Conservation (phyloP, 129 eudicot species). For the Escallonia herrerae region DNA sequence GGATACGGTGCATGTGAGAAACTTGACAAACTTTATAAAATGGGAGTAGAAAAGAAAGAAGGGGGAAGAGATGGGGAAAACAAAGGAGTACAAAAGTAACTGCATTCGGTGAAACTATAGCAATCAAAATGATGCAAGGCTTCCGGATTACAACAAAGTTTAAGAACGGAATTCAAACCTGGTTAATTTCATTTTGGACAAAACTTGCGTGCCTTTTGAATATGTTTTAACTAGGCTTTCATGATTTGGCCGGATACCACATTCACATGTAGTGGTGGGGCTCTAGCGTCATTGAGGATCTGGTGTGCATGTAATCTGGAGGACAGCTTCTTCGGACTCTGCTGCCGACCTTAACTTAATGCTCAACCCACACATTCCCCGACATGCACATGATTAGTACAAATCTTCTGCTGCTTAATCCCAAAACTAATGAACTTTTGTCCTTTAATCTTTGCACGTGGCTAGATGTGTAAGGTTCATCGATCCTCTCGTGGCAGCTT, state of each 20-base stretch:
- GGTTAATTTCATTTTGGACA: too few relatives aligned
- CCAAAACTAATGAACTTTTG: neutral
- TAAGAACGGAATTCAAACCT: too few relatives aligned
- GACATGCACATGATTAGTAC: conserved; percentile 2
- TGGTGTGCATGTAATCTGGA: conserved; percentile 4
- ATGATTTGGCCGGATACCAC: neutral
- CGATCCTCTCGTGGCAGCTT: neutral
- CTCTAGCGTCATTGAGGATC: neutral
- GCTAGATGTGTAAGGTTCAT: neutral
- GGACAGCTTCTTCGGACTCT: conserved; percentile 13
- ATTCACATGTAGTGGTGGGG: conserved; percentile 4
- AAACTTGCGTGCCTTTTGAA: too few relatives aligned
- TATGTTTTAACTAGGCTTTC: neutral
- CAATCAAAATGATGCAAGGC: neutral
- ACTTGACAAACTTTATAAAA: too few relatives aligned
- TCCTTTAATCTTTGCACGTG: conserved; percentile 3
- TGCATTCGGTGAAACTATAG: neutral
- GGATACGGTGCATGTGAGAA: too few relatives aligned
- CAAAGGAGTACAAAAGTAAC: too few relatives aligned
- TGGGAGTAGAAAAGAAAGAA: too few relatives aligned
- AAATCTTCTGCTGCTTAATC: too few relatives aligned
- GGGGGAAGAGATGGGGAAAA: too few relatives aligned
- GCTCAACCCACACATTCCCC: neutral
- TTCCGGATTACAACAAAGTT: too few relatives aligned
- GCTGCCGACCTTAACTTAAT: neutral